These are phyloP conservation scores for Corylus americana DNA, from an alignment of 306 rosid genomes.

Conservation along the genomic window DNA sequence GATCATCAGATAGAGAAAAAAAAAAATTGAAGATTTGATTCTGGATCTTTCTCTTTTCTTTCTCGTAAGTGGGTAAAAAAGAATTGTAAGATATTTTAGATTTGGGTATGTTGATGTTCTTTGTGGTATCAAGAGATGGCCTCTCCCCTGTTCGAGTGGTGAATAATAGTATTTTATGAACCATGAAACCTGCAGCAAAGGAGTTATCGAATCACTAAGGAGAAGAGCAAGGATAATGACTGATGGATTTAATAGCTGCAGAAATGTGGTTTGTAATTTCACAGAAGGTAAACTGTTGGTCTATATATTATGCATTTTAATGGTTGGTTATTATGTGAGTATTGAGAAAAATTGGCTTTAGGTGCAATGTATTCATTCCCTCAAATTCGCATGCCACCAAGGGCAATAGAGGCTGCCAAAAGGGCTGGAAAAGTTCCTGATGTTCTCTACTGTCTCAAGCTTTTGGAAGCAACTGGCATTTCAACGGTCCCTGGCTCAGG, in stretches of 20 bases:
- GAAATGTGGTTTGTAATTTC: conserved; percentile 94
- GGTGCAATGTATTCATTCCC: conserved; percentile 99
- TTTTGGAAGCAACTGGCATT: conserved; percentile 96
- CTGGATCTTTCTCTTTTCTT: background rate
- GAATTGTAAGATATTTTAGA: background rate
- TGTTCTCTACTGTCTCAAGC: conserved; percentile 94
- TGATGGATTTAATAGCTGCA: conserved; percentile 98
- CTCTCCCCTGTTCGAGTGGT: background rate
- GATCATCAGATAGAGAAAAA: background rate
- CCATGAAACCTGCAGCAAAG: conserved; percentile 61
- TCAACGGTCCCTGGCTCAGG: conserved; percentile 99
- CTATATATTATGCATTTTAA: background rate
- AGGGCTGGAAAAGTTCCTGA: conserved; percentile 87
- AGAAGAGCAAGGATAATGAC: conserved; percentile 95
- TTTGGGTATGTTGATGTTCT: conserved; percentile 4
- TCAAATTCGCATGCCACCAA: conserved; percentile 85
- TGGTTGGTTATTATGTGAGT: conserved; percentile 11
- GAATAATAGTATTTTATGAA: conserved; percentile 26
- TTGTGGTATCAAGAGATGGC: conserved; percentile 3
- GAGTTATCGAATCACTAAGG: conserved; percentile 86
- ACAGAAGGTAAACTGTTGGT: conserved; percentile 72
- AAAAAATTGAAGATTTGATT: background rate
- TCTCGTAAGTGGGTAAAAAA: background rate
- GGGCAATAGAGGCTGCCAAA: conserved; percentile 79
- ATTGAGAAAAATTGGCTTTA: conserved; percentile 42